phyloP scores from a whole-genome alignment of 331 rosid species.

The Acacia concinna region DNA sequence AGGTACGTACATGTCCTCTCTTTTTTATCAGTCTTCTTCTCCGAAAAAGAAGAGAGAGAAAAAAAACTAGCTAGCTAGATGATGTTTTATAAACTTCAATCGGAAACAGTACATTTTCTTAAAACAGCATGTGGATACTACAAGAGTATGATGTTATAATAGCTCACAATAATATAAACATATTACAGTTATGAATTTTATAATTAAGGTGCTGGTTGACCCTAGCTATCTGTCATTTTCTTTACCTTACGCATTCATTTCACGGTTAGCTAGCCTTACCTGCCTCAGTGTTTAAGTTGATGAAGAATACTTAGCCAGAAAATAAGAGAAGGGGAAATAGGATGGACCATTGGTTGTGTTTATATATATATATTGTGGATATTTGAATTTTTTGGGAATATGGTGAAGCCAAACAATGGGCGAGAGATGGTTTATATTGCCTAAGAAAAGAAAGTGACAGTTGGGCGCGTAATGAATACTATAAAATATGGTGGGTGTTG shows the following conservation, averaged over 20 bases:
- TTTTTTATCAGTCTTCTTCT: slow-evolving; percentile 8
- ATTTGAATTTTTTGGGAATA: not conserved
- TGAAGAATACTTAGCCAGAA: not conserved
- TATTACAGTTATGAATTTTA: not conserved
- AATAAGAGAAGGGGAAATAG: not conserved
- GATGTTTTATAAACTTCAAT: not conserved
- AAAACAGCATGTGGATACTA: not conserved
- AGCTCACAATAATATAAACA: not conserved
- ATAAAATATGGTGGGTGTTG: not conserved
- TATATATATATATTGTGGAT: not conserved
- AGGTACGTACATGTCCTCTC: slow-evolving; percentile 60
- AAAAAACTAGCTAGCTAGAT: not conserved
- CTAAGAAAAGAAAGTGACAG: slow-evolving; percentile 25
- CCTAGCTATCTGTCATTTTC: not conserved
- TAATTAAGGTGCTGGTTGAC: not conserved
- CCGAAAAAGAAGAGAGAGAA: not conserved
- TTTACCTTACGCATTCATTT: slow-evolving; percentile 30
- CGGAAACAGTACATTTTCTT: not conserved
- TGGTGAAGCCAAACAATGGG: slow-evolving; percentile 17
- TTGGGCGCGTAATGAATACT: not conserved
- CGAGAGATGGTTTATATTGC: not conserved
- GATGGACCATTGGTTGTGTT: not conserved
- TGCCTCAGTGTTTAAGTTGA: not conserved
- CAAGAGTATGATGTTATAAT: not conserved
- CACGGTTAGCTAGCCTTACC: not conserved